Evolutionary conservation across 2,329 filamentous ascomycete genomes (phyloP), one percentile per base, ranked within the genome.

Genomic region (Fusarium sp.): DNA sequence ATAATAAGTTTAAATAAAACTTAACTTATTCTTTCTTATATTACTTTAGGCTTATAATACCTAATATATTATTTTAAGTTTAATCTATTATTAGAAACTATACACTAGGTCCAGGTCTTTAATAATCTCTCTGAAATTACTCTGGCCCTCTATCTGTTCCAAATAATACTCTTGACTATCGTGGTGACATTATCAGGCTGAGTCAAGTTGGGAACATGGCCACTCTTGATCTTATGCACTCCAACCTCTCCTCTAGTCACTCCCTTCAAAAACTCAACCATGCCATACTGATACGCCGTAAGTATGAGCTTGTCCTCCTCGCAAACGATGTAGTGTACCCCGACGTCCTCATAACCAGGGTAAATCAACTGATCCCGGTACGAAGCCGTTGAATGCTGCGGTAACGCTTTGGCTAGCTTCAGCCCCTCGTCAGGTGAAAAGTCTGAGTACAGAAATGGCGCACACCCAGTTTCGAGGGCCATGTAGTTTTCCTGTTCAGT

Each of bases 311-410:
- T 14, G 3, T 61, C 64, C 30, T 64, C 27, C 26, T 57, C 55
- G 15, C 46, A 70, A 3, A 67, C 10, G 20, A 71, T 57, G 32
- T 70, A 71, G n/a, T 70, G 41, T 0, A 58, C 46, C 5, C 60
- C 37, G 1, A 40, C 62, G 17, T 67, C 58, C 17, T 67, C 44
- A 23, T 71, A 71, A 4, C 66, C 66, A 0, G 58, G 27, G 18
- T 64, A 67, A 6, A 59, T 70, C 8, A 71, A 46, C 15, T 58
- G 45, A 10, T 63, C 55, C 37, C 38, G 60, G 50, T 67, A 69
- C 17, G 65, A 60, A 5, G 40, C 37, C 5, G 62, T 71, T 15
- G 61, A 60, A 14, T 71, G 65, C 12, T 56, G 45, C 6, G 61
- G 30, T 33, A 70, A 33, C 15, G 48, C 35, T 20, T 54, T 66